Percentiles rank a stretch among this genome's conserved stretches.
These are phyloP conservation scores for Lachnellula hyalina DNA, from an alignment of 2,329 filamentous ascomycete species.

Conservation along the genomic window DNA sequence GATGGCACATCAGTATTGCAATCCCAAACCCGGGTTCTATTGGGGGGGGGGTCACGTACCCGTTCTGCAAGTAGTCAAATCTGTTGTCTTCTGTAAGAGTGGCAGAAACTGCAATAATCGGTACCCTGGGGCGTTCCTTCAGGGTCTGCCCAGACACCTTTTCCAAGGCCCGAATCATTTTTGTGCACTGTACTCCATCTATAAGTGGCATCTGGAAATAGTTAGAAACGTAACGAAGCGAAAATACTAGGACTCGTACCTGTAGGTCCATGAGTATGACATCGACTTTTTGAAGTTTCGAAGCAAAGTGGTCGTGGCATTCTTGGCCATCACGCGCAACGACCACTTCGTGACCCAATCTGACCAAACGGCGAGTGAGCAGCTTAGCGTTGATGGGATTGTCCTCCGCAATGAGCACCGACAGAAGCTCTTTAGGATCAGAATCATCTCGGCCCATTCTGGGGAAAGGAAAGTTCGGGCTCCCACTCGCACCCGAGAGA, in stretches of 20 bases:
- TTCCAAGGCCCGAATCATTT: constrained; percentile 23
- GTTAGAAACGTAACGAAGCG: neutral
- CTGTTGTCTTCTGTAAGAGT: constrained; percentile 16
- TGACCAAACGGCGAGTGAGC: constrained; percentile 66
- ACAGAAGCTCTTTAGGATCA: constrained; percentile 32
- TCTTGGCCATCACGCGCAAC: constrained; percentile 69
- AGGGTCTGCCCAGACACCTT: constrained; percentile 7
- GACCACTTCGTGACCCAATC: constrained; percentile 67
- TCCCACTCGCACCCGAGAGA: neutral
- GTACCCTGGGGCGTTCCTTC: constrained; percentile 10
- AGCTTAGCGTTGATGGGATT: constrained; percentile 79
- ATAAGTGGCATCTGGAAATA: constrained; percentile 21
- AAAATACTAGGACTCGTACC: constrained; percentile 3
- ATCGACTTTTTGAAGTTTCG: constrained; percentile 34
- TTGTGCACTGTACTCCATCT: constrained; percentile 17
- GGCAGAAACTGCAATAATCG: constrained; percentile 23
- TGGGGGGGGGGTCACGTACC: constrained; percentile 12
- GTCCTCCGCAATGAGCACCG: constrained; percentile 74
- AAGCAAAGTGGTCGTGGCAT: constrained; percentile 67
- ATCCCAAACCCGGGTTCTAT: neutral
- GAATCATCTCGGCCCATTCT: constrained; percentile 65
- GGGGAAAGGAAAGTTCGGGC: constrained; percentile 2
- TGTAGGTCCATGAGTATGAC: constrained; percentile 27
- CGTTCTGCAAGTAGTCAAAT: constrained; percentile 23
- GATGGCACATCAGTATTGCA: neutral